Evolutionary conservation across 1,284 basidiomycete genomes (phyloP).

Genomic region (Tilletia caries): DNA sequence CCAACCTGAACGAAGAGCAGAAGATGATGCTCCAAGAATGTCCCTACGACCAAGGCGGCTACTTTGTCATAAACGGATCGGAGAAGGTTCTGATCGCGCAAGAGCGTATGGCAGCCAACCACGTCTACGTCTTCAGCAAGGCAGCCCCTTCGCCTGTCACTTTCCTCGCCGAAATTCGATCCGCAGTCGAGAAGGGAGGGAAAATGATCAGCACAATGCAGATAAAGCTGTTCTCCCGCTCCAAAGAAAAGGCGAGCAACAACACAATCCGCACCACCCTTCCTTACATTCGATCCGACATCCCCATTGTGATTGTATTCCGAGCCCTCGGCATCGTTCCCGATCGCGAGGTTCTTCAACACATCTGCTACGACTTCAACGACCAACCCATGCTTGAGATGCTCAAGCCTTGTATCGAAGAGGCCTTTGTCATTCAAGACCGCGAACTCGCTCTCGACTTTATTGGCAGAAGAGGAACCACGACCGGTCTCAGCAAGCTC

Average conservation of each 20-base stretch:
- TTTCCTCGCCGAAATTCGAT: conserved; percentile 94
- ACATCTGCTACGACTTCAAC: conserved; percentile 97
- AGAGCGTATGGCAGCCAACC: conserved; percentile 98
- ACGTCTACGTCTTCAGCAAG: conserved; percentile 98
- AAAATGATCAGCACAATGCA: conserved; percentile 98
- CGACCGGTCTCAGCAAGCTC: conserved; percentile 84
- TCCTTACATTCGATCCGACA: conserved; percentile 96
- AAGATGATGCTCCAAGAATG: conserved; percentile 92
- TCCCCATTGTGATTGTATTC: conserved; percentile 98
- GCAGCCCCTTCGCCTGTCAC: conserved; percentile 93
- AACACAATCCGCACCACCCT: conserved; percentile 96
- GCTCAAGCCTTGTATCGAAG: conserved; percentile 97
- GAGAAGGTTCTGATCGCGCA: conserved; percentile 99
- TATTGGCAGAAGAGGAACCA: conserved; percentile 95
- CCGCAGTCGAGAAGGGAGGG: conserved; percentile 95
- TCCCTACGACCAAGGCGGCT: conserved; percentile 89
- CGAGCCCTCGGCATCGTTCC: conserved; percentile 95
- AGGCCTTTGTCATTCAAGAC: conserved; percentile 96
- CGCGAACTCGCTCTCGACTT: conserved; percentile 88
- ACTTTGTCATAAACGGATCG: conserved; percentile 99
- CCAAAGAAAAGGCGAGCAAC: conserved; percentile 74
- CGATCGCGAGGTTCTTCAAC: conserved; percentile 93
- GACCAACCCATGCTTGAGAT: conserved; percentile 95
- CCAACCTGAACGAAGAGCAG: conserved; percentile 72
- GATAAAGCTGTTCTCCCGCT: conserved; percentile 91